Base-by-base conservation (phyloP, 345 rosid species). In the Rhizophora apiculata region DNA sequence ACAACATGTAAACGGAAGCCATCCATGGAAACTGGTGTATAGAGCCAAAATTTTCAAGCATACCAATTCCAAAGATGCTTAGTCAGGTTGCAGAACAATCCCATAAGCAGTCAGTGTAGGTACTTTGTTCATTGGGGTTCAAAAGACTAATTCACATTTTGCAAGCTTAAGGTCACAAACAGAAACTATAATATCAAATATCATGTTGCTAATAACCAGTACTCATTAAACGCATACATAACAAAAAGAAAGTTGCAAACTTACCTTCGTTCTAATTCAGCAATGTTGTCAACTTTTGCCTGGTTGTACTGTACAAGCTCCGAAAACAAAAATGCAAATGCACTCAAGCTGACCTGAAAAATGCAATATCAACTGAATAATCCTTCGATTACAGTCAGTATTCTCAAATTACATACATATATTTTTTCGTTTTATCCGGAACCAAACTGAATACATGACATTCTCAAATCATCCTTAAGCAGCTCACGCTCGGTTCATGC, bases 261-360 rank as follows among this genome's bases (percentile, higher is more conserved):
- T 67, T 64, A 92, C 99, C 99, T 87, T 73, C 98, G 76, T 73
- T 92, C 99, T 71, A 96, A 79, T 72, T 96, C 99, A 20, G 93
- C 91, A 64, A 96, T 90, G 76, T 96, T 96, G 74, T 92, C 98
- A 71, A 96, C 98, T 79, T 90, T 97, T 3, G 99, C 90, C 76
- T 96, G 98, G 77, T 88, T 90, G 77, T 95, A 95, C 83, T 90
- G 99, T 66, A 95, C 97, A 49, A 95, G 98, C 86, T 96, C 99
- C 48, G 83, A 84, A 70, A 81, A 84, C 73, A 81, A 63, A 70
- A 84, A 84, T 0, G 85, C 82, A 62, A 81, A 84, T n/a, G 85
- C 85, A 70, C 87, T 77, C 78, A 68, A 69, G 54, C 81, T 72
- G 36, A 77, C 81, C 77, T 77, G 70, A 18, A 68, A 68, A 84